A percentile compares a stretch with the other conserved stretches of the same genome.
phyloP scores from a whole-genome alignment of 768 basidiomycete genomes.

The Boletus tomentosulus region DNA sequence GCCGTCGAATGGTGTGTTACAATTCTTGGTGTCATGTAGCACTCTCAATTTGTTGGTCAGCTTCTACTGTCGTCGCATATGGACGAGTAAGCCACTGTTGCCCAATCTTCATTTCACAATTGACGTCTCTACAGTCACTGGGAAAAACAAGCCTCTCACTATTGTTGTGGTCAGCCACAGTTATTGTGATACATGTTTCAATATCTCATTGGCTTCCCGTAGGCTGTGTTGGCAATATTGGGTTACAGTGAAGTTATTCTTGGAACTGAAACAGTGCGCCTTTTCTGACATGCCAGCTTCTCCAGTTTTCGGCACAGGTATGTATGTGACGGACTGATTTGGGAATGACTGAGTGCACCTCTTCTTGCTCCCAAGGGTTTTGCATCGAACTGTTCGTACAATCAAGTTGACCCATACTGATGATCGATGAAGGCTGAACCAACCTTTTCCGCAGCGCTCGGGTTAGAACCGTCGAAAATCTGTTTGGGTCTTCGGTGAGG shows the following conservation, averaged over 20 bases:
- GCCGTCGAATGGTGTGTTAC: constrained; percentile 4
- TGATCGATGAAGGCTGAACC: background rate
- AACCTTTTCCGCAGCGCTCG: background rate
- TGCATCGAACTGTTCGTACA: background rate
- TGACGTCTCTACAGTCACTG: constrained; percentile 11
- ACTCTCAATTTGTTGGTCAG: background rate
- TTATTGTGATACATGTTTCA: background rate
- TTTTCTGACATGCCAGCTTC: background rate
- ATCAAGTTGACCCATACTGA: background rate
- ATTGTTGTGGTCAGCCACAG: constrained; percentile 4
- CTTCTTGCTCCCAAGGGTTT: background rate
- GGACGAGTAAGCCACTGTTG: constrained; percentile 9
- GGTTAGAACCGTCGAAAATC: background rate
- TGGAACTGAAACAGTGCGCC: background rate
- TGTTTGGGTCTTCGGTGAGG: constrained; percentile 1
- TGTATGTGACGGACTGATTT: background rate
- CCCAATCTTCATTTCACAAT: background rate
- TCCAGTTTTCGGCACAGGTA: constrained; percentile 7
- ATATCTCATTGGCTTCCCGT: background rate
- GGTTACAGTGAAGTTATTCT: constrained; percentile 1
- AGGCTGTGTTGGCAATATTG: background rate
- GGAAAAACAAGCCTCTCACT: constrained; percentile 13
- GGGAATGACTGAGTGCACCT: background rate
- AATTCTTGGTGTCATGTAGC: too few species aligned
- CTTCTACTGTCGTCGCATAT: constrained; percentile 15